A percentile compares a stretch with the other conserved stretches of the same genome.
Evolutionary conservation across 176 grass and related monocot species (phyloP).

Genomic region (Triticum dicoccoides): DNA sequence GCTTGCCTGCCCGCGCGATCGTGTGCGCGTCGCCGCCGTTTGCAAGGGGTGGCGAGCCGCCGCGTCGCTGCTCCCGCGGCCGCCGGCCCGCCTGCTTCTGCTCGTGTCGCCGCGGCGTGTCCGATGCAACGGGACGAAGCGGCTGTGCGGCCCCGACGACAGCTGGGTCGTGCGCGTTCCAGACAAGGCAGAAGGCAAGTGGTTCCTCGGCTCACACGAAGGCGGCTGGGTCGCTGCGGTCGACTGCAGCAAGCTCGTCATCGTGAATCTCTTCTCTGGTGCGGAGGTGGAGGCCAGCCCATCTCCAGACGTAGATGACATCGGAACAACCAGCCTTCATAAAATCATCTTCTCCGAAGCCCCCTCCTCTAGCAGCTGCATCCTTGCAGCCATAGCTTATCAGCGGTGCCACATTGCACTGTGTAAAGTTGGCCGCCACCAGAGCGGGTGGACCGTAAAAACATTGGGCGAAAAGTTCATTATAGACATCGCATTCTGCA

Average conservation of each 20-base stretch:
- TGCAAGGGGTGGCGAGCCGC: not conserved
- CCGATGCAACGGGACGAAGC: not conserved
- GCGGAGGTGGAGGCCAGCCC: not conserved
- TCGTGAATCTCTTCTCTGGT: not conserved
- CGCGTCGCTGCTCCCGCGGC: not conserved
- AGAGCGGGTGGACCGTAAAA: not conserved
- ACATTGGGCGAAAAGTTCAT: not conserved
- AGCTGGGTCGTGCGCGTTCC: not conserved
- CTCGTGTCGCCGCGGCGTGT: not conserved
- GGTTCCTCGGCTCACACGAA: not conserved
- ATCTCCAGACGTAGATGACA: not conserved
- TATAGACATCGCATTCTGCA: not conserved
- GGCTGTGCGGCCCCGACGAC: not conserved
- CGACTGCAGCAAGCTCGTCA: not conserved
- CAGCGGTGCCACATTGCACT: not conserved
- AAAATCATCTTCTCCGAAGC: not conserved
- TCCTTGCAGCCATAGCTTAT: not conserved
- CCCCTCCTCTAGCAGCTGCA: not conserved
- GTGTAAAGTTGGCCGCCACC: not conserved
- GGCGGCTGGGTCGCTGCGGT: not conserved
- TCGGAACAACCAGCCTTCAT: not conserved
- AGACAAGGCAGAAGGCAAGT: not conserved
- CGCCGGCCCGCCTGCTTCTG: not conserved
- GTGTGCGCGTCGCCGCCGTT: not conserved
- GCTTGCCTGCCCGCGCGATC: not conserved